Base-by-base conservation (phyloP, 2,329 filamentous ascomycete species). In the Phaeophleospora eucalypticola region DNA sequence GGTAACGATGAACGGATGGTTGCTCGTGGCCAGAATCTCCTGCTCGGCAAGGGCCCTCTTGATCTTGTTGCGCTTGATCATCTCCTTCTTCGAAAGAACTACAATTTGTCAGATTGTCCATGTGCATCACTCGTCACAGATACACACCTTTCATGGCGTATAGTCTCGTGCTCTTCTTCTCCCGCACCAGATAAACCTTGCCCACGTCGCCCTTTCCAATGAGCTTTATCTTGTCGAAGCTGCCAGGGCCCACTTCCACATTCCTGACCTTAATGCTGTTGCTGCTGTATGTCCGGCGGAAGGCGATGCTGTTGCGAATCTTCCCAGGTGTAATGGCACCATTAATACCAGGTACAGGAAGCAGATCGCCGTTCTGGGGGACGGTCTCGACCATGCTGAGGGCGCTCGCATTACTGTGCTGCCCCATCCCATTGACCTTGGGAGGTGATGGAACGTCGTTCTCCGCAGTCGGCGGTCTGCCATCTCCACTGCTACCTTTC, bases 31-130 rank as follows among this genome's bases (percentile, higher is more conserved):
- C 44, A 98, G 76, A 56, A 98, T 98, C 69, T 98, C 93, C 67
- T 97, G 93, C 71, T 98, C 93, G 32, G 93, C 93, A 58, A 98
- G 77, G 12, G 93, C 93, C 65, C 93, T 83, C 79, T 98, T 98
- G 74, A 98, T 98, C 79, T 98, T 98, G 77, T 98, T 98, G 48
- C 93, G 86, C 76, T 98, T 98, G 71, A 98, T 98, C 93, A 98
- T 98, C 71, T 98, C 93, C 76, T 97, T 96, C 73, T 98, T 98
- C 78, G 90, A 97, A 69, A 98, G 68, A 4, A 98, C 93, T 97
- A 65, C 38, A 43, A 24, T 41, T 56, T 40, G 27, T 39, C n/a
- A 38, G 21, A 44, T 50, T 44, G 19, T 12, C 3, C 7, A 29
- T 21, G 9, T 29, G 4, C 2, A 4, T 17, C 18, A 19, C 7